Conservation (phyloP, 495 filamentous ascomycete genomes). For the Rhypophila decipiens region DNA sequence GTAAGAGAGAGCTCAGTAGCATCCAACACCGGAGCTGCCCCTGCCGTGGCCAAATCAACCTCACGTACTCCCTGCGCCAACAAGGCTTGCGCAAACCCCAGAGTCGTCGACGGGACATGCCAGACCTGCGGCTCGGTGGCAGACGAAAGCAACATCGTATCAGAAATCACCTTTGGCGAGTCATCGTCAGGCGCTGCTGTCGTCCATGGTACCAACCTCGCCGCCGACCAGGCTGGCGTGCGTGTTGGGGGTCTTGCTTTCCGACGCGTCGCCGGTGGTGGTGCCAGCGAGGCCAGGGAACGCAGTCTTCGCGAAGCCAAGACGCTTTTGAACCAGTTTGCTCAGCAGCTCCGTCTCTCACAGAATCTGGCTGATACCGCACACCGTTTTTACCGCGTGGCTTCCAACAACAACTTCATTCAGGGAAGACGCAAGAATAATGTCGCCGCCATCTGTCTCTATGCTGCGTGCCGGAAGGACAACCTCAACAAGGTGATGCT, state of each 20-base stretch:
- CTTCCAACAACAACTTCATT: slow-evolving; percentile 71
- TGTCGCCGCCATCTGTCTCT: slow-evolving; percentile 80
- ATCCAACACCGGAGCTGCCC: slow-evolving; percentile 1
- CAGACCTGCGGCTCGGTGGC: slow-evolving; percentile 75
- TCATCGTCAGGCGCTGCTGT: slow-evolving; percentile 73
- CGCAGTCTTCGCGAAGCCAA: slow-evolving; percentile 60
- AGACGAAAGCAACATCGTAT: slow-evolving; percentile 77
- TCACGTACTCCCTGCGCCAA: slow-evolving; percentile 4
- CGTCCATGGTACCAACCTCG: slow-evolving; percentile 85
- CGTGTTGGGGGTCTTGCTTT: slow-evolving; percentile 37
- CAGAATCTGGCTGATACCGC: slow-evolving; percentile 55
- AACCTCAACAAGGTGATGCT: slow-evolving; percentile 65
- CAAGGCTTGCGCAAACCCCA: slow-evolving; percentile 24
- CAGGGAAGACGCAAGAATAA: slow-evolving; percentile 80
- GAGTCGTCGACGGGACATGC: slow-evolving; percentile 58
- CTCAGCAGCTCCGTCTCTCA: slow-evolving; percentile 47
- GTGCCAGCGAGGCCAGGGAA: slow-evolving; percentile 51
- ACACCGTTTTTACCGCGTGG: slow-evolving; percentile 70
- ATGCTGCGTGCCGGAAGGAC: slow-evolving; percentile 70
- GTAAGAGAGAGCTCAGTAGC: slow-evolving; percentile 18
- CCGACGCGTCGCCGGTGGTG: slow-evolving; percentile 30
- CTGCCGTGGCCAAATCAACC: neutral
- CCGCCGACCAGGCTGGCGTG: slow-evolving; percentile 62
- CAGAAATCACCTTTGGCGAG: slow-evolving; percentile 87
- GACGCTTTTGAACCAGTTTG: slow-evolving; percentile 37